Evolutionary conservation across 345 rosid genomes (phyloP), one percentile per base, ranked within the genome.

Genomic region (Bruguiera sexangula): DNA sequence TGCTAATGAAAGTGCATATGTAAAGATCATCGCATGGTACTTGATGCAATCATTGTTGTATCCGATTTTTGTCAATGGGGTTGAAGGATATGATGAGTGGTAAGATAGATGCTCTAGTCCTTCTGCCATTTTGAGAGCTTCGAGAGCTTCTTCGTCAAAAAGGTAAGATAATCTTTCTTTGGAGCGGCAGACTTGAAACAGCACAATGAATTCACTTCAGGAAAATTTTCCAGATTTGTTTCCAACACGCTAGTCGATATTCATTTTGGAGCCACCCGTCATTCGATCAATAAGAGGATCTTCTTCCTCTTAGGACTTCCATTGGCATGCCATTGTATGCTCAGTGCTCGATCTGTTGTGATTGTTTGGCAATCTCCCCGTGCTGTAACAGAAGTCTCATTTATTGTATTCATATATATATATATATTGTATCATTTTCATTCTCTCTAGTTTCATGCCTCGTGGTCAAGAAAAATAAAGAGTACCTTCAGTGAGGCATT

Each of bases 1-100:
- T 96, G 99, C 95, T 86, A 86, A 75, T 93, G 86, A 93, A 78
- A 31, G 10, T 19, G 51, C 77, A 24, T 16, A 3, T 20, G 21
- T 60, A 20, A 55, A 60, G 60, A n/a, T 30, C 91, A 84, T 43
- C 66, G 89, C 94, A 1, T 84, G 81, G 60, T 70, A n/a, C 62
- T 27, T 6, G 77, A 77, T 79, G 80, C 75, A 52, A 59, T 65
- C 64, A 60, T 74, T 43, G 86, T 66, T 55, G 77, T 73, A 73
- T 75, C 77, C 57, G 71, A 65, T 60, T 66, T 73, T 71, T 62
- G 67, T 62, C 60, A 31, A 51, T 43, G 39, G 69, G 79, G 77
- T 92, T 0, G 92, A 84, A 70, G 87, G 50, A 43, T 15, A 2
- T 15, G 50, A 43, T 13, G 50, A 60, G 69, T 18, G 22, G 59